Evolutionary conservation across 2,329 filamentous ascomycete species (phyloP).

Genomic region (Colletotrichum nymphaeae): DNA sequence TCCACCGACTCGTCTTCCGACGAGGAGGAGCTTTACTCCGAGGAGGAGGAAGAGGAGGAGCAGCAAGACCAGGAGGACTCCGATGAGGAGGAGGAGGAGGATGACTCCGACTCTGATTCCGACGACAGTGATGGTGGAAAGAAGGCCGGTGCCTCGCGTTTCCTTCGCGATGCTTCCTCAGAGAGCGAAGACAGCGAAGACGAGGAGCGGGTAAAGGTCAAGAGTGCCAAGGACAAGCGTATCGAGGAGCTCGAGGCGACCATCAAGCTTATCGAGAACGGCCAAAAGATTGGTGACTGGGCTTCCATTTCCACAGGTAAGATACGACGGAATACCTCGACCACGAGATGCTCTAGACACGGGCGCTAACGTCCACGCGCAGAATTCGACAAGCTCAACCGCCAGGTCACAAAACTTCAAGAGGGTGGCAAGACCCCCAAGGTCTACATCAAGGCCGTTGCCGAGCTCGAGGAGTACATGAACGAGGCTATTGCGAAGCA

Average conservation of each 20-base stretch:
- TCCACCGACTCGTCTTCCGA: slow-evolving; percentile 96
- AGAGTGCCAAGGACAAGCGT: slow-evolving; percentile 98
- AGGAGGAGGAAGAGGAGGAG: slow-evolving; percentile 75
- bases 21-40: slow-evolving; percentile 93
- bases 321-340: slow-evolving; percentile 43
- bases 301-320: slow-evolving; percentile 88
- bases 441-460: slow-evolving; percentile 90
- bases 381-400: slow-evolving; percentile 97
- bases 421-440: slow-evolving; percentile 86
- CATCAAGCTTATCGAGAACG: slow-evolving; percentile 94
- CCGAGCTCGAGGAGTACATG: slow-evolving; percentile 93
- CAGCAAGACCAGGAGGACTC: slow-evolving; percentile 63
- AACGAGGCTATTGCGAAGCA: slow-evolving; percentile 95
- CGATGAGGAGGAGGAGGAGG: slow-evolving; percentile 64
- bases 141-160: slow-evolving; percentile 80
- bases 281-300: slow-evolving; percentile 98
- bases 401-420: slow-evolving; percentile 83
- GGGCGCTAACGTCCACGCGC: slow-evolving; percentile 32
- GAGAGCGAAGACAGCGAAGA: slow-evolving; percentile 90
- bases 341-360: not conserved
- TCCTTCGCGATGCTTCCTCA: slow-evolving; percentile 77
- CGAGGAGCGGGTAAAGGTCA: slow-evolving; percentile 86
- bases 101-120: slow-evolving; percentile 61
- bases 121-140: slow-evolving; percentile 75
- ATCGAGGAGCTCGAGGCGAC: slow-evolving; percentile 92